These are phyloP conservation scores for Conticribra guillardii DNA, from an alignment of 108 stramenopile genomes.

Conservation along the genomic window DNA sequence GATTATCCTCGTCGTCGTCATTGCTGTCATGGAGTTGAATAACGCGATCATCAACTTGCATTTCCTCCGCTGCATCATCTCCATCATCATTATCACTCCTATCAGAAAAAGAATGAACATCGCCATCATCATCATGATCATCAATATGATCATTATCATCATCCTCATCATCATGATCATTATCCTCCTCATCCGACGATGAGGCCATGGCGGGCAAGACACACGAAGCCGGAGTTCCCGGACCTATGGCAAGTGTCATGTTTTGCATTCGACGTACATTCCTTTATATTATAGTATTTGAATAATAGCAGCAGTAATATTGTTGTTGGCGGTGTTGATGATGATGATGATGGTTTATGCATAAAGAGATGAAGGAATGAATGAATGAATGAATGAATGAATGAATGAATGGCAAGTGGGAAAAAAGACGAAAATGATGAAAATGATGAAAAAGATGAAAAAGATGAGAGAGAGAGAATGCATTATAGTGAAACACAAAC, in stretches of 20 bases:
- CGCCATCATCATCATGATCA: constrained; percentile 29
- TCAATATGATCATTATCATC: not conserved
- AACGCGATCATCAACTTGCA: constrained; percentile 2
- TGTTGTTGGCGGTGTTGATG: too few species aligned
- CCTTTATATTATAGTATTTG: constrained; percentile 24
- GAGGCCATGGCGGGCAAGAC: constrained; percentile 7
- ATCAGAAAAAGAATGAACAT: too few species aligned
- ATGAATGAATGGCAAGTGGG: too few species aligned
- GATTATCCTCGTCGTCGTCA: constrained; percentile 34
- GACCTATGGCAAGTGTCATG: constrained; percentile 78
- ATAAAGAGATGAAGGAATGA: too few species aligned
- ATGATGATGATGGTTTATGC: too few species aligned
- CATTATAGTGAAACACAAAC: too few species aligned
- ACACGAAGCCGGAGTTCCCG: constrained; percentile 70
- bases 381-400: too few species aligned
- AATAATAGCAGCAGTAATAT: not conserved
- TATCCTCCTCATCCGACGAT: not conserved
- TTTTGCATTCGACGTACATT: constrained; percentile 75
- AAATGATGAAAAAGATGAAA: too few species aligned
- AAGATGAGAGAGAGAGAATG: too few species aligned
- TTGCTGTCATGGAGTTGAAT: constrained; percentile 29
- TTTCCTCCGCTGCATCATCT: constrained; percentile 37
- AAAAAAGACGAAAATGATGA: too few species aligned
- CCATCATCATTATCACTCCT: constrained; percentile 30
- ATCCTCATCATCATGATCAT: not conserved